A percentile compares a stretch with the other conserved stretches of the same genome.
These are phyloP conservation scores for Geotrichum aggregatum DNA, from an alignment of 1,139 yeast species.

Conservation along the genomic window DNA sequence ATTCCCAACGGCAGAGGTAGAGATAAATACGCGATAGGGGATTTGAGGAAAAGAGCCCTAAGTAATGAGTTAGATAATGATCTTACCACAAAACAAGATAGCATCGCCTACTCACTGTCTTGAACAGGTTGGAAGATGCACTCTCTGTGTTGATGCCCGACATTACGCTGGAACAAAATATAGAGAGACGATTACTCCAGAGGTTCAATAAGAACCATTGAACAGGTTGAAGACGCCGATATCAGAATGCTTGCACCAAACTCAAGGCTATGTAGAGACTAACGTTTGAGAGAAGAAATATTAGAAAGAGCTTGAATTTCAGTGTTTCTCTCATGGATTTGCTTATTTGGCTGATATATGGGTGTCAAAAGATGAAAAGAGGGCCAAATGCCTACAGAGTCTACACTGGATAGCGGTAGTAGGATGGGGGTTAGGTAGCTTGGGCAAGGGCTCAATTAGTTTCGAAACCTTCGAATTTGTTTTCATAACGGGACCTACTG, in stretches of 20 bases:
- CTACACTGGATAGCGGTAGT: too few species aligned
- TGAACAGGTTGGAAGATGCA: constrained; percentile 33
- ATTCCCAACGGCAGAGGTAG: constrained; percentile 33
- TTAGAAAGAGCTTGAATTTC: too few species aligned
- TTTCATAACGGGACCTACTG: too few species aligned
- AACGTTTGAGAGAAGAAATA: too few species aligned
- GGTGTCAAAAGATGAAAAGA: too few species aligned
- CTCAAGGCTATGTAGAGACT: too few species aligned
- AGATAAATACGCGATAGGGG: constrained; percentile 38
- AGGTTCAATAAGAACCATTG: constrained; percentile 11
- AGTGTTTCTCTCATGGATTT: too few species aligned
- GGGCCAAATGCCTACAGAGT: too few species aligned
- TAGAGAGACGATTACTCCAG: neutral
- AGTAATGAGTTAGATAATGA: constrained; percentile 1
- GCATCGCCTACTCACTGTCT: constrained; percentile 31
- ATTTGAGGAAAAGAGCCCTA: constrained; percentile 33
- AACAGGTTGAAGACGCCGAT: neutral
- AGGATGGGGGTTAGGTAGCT: too few species aligned
- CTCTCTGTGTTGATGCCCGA: constrained; percentile 22
- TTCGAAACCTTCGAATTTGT: too few species aligned
- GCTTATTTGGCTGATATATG: too few species aligned
- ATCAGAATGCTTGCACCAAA: neutral
- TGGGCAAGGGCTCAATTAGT: too few species aligned
- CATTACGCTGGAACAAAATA: constrained; percentile 10
- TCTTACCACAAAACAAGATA: neutral